Evolutionary conservation across 495 filamentous ascomycete species (phyloP), one percentile per base, ranked within the genome.

Genomic region (Trypethelium eluteriae): DNA sequence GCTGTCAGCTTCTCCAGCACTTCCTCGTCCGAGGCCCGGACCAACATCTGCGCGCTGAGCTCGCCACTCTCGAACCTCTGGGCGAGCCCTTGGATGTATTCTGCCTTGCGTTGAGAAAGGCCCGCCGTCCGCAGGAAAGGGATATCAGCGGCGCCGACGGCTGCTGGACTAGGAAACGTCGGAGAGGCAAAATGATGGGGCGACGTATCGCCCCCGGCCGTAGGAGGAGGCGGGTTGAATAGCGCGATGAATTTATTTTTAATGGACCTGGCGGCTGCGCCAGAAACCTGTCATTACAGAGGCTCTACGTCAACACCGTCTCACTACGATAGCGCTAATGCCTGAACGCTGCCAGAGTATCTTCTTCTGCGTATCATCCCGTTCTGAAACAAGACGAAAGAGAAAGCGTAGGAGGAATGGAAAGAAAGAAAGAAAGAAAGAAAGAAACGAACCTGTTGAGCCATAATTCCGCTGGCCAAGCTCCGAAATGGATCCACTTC

Each of bases 61-160:
- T 92, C 89, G 35, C 90, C 89, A 46, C 69, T 79, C 0, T 77
- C 78, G 74, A 98, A 97, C 72, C 92, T 92, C 73, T 89, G 80
- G 2, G 92, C 90, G 2, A 98, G 79, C 0, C 92, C 92, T 56
- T 85, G 82, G 47, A 97, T 83, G 76, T 98, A 98, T 76, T 98
- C 95, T 50, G 95, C 94, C 76, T 98, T 98, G 38, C 94, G 85
- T 75, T 89, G 85, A 6, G 91, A 96, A 38, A 98, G 83, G 2
- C 94, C 95, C 7, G 92, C 95, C 41, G 90, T 86, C 38, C 91
- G 87, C 18, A 98, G 81, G 6, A 78, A 82, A 46, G 85, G 73
- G 49, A 96, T 77, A 63, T 84, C 71, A 62, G 78, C 82, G 7
- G 74, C 70, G 0, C 83, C 80, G 1, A 98, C 89, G 66, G 91